These are phyloP conservation scores for Salvia rosmarinus DNA, from an alignment of 257 asterid genomes.

Conservation along the genomic window DNA sequence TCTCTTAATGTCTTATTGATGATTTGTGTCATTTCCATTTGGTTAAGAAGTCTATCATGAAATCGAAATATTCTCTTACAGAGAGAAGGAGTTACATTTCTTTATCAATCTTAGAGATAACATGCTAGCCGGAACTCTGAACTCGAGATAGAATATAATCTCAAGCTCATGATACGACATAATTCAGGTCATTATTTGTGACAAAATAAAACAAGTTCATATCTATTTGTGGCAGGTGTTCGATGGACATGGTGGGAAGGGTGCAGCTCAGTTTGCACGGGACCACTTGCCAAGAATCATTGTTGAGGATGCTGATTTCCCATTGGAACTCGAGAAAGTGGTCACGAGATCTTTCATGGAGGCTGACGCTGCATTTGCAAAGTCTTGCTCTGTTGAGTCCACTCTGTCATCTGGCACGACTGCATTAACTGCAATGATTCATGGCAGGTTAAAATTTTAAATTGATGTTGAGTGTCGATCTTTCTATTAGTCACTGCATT, in stretches of 20 bases:
- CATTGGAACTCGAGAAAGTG: conserved; percentile 82
- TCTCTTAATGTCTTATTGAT: neutral
- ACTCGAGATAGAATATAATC: neutral
- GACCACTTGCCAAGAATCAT: conserved; percentile 83
- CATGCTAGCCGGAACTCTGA: neutral
- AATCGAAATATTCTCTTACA: neutral
- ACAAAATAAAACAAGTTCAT: conserved; percentile 3
- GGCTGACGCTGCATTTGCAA: conserved; percentile 75
- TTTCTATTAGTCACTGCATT: neutral
- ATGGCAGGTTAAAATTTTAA: conserved; percentile 60
- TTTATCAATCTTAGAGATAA: neutral
- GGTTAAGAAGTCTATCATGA: neutral
- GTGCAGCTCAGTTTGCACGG: conserved; percentile 86
- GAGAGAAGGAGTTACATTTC: neutral
- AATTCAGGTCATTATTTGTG: conserved; percentile 15
- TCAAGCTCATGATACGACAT: neutral
- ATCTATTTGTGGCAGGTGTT: conserved; percentile 64
- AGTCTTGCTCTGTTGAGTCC: conserved; percentile 69
- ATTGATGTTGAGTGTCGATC: neutral
- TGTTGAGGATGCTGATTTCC: conserved; percentile 84
- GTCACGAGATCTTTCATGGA: conserved; percentile 73
- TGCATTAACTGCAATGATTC: conserved; percentile 88
- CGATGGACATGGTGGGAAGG: conserved; percentile 94
- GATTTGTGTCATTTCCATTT: neutral
- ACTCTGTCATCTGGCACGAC: conserved; percentile 88